phyloP scores from a whole-genome alignment of 2,329 filamentous ascomycete genomes.

The Epicoccum sorghinum region DNA sequence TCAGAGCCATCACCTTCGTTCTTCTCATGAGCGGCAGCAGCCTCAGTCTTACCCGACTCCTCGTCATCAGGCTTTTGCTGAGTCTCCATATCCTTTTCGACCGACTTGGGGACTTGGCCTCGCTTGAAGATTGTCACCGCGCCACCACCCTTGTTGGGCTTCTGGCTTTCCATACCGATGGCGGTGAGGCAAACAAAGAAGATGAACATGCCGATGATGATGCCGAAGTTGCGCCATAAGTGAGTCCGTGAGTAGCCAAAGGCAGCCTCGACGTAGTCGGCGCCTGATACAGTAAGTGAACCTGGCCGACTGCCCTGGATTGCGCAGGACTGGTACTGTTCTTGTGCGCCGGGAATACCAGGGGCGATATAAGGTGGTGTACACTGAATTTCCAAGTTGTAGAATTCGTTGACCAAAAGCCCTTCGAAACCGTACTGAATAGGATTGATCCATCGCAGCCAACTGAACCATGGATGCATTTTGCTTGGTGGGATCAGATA shows the following conservation, averaged over 20 bases:
- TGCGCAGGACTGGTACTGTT: conserved; percentile 64
- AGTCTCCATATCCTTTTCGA: conserved; percentile 64
- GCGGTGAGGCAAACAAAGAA: conserved; percentile 57
- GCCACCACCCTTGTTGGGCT: conserved; percentile 65
- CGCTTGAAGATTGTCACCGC: conserved; percentile 68
- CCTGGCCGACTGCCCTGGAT: conserved; percentile 64
- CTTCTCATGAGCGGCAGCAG: conserved; percentile 31
- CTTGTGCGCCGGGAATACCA: conserved; percentile 51
- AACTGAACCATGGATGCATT: conserved; percentile 51
- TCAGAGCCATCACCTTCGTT: conserved; percentile 30
- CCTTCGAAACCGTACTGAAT: conserved; percentile 73
- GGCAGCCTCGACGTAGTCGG: conserved; percentile 61
- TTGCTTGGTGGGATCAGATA: conserved; percentile 49
- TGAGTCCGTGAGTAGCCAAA: conserved; percentile 63
- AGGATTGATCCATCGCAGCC: conserved; percentile 57
- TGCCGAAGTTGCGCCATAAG: conserved; percentile 65
- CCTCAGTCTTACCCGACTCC: conserved; percentile 55
- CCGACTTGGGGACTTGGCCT: conserved; percentile 64
- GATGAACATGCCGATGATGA: conserved; percentile 58
- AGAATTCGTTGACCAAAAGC: conserved; percentile 73
- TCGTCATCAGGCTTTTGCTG: conserved; percentile 55
- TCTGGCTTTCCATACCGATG: conserved; percentile 55
- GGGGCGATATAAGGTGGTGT: conserved; percentile 63
- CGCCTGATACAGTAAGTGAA: conserved; percentile 59
- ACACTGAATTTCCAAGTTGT: conserved; percentile 62